Base-by-base conservation (phyloP, 495 filamentous ascomycete species). In the Aspergillus carlsbadensis region DNA sequence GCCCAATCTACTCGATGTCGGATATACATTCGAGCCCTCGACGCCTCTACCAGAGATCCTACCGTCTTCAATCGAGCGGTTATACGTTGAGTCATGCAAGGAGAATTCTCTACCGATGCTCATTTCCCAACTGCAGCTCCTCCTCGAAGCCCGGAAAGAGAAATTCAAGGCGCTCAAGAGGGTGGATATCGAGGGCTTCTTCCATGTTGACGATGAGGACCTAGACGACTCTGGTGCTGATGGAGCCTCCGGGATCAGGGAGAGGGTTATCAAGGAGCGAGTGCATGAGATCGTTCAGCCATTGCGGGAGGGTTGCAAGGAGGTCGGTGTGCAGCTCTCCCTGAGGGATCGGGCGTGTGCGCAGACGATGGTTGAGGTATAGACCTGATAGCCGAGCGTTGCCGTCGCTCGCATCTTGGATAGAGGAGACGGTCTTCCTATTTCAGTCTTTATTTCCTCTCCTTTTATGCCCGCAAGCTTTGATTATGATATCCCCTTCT, bases 11-110 rank as follows among this genome's bases (percentile, higher is more conserved):
- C 59, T 74, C 8, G 68, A 73, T 41, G 59, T 69, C 2, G 65
- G 61, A 34, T 69, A 68, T 56, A 58, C 62, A 37, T 35, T 15
- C 10, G 64, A 69, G 18, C 68, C 70, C 2, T 50, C 58, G 2
- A 61, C 55, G 10, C 54, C 65, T 21, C 55, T 73, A 2, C 29
- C 57, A 0, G 63, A 69, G 1, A 55, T 64, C 21, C 65, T 74
- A 8, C 76, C 70, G n/a, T 46, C 22, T 0, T 64, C 65, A 0
- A 48, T 76, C 11, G 59, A 70, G 47, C 65, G 61, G 6, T 36
- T 80, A 0, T 67, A 63, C 34, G 60, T 70, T 20, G 65, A 72
- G 53, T 66, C 62, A 1, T 74, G 69, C 43, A 65, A 68, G 33
- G 71, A 72, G 50, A 60, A 59, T 15, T 50, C 62, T 15, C 34